These are phyloP conservation scores for Penicillium coprophilum DNA, from an alignment of 495 filamentous ascomycete species.

Conservation along the genomic window DNA sequence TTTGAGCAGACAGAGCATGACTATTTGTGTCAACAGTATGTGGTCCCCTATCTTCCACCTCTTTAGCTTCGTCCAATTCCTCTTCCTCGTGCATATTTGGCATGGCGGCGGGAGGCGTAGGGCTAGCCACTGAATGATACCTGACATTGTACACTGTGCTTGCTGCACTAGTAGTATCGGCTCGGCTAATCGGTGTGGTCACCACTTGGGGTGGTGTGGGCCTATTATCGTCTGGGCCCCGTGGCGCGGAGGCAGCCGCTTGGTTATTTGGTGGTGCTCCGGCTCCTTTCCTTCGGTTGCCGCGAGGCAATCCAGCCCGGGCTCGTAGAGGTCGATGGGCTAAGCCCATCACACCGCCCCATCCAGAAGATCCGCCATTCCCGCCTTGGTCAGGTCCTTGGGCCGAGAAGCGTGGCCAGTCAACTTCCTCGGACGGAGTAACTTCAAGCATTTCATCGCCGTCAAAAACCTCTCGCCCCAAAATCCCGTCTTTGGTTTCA, in stretches of 20 bases:
- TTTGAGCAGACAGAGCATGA: constrained; percentile 16
- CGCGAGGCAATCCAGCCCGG: constrained; percentile 31
- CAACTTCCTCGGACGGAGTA: constrained; percentile 59
- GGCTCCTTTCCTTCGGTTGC: constrained; percentile 27
- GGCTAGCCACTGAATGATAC: constrained; percentile 72
- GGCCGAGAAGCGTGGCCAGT: constrained; percentile 47
- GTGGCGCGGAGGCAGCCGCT: constrained; percentile 19
- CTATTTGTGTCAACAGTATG: constrained; percentile 14
- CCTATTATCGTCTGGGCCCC: constrained; percentile 38
- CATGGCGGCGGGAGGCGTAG: constrained; percentile 54
- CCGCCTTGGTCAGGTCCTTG: constrained; percentile 39
- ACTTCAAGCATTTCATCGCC: constrained; percentile 93
- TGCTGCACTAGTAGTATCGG: constrained; percentile 72
- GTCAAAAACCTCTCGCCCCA: constrained; percentile 93
- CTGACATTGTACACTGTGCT: constrained; percentile 85
- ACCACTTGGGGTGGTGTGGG: constrained; percentile 63
- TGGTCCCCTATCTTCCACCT: constrained; percentile 21
- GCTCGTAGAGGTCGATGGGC: constrained; percentile 42
- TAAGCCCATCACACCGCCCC: constrained; percentile 45
- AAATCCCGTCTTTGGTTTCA: constrained; percentile 91
- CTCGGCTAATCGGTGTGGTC: constrained; percentile 70
- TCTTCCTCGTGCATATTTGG: constrained; percentile 42
- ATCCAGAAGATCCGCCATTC: constrained; percentile 43
- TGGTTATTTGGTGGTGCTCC: constrained; percentile 17
- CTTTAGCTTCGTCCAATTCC: constrained; percentile 35